Evolutionary conservation across 2,329 filamentous ascomycete genomes (phyloP).

Genomic region (Macrophomina pseudophaseolina): DNA sequence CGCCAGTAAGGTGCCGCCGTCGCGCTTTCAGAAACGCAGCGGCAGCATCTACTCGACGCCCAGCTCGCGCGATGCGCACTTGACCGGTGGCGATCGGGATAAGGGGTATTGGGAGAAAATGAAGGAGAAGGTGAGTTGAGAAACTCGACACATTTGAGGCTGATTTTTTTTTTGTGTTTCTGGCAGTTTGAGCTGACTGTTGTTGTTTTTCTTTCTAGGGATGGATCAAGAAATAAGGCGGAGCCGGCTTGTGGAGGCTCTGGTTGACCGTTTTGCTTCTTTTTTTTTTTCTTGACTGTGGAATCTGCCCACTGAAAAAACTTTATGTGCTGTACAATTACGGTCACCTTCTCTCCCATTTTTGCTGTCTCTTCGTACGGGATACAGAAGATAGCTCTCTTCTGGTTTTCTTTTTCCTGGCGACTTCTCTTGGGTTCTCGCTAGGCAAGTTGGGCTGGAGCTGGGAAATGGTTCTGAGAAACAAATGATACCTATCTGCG

Average conservation of each 20-base stretch:
- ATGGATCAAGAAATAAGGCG: conserved; percentile 23
- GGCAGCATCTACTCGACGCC: conserved; percentile 72
- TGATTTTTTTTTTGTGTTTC: not conserved
- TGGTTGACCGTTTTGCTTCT: too few relatives aligned
- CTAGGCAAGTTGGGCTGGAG: too few relatives aligned
- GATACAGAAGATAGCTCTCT: not conserved
- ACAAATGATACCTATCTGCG: too few relatives aligned
- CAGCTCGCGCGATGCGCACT: conserved; percentile 67
- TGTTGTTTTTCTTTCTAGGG: not conserved
- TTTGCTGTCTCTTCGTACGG: not conserved
- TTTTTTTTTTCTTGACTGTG: not conserved
- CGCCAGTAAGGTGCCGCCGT: conserved; percentile 69
- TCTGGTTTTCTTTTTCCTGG: too few relatives aligned
- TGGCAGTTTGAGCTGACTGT: not conserved
- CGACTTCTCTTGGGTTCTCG: too few relatives aligned
- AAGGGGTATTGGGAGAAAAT: conserved; percentile 63
- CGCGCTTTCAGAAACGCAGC: conserved; percentile 71
- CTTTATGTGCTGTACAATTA: not conserved
- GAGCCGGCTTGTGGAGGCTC: too few relatives aligned
- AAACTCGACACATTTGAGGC: too few relatives aligned
- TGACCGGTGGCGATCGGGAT: conserved; percentile 58
- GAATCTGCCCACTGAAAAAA: too few relatives aligned
- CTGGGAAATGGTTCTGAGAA: too few relatives aligned
- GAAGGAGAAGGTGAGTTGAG: conserved; percentile 45
- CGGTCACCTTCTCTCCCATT: not conserved